Base-by-base conservation (phyloP, 2,329 filamentous ascomycete genomes). In the Davidsoniella eucalypti region DNA sequence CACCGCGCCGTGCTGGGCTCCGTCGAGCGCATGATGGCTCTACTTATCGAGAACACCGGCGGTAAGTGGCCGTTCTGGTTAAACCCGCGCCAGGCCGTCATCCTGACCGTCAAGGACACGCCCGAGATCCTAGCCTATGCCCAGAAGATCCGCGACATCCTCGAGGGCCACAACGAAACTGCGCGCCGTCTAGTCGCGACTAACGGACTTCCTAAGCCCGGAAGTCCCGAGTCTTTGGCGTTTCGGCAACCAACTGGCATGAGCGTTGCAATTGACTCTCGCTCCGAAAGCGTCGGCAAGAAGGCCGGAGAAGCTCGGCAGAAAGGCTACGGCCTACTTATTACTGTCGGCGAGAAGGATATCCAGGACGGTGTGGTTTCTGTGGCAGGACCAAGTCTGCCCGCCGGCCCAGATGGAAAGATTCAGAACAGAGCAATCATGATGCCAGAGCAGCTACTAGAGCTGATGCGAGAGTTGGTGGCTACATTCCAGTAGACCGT, bases 21-120 rank as follows among this genome's bases (percentile, higher is more conserved):
- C 0, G 73, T 93, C 4, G 87, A 94, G 64, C 75, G 87, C 43
- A 78, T 94, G 54, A 81, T 94, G 73, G 87, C 87, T 3, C 69
- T 94, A 12, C 65, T 94, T 39, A 88, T 92, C 50, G 87, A 94
- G 64, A 82, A 85, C 56, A 86, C 88, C 57, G 72, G 81, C 51
- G 84, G 84, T 14, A 75, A 73, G 52, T 93, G 85, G 77, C 87
- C 87, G 3, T 90, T 94, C 61, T 94, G 87, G 87, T 70, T 94
- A 8, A 88, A 84, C 50, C 87, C 87, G 1, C 76, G 79, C 5
- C 87, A 92, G 60, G 80, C 77, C 40, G 76, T 82, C 43, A 73
- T 94, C 51, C 64, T 92, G 29, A 83, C 84, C 0, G 72, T 90
- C 49, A 87, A 84, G 58, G 71, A 79, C 45, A 72, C 70, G 4